phyloP scores from a whole-genome alignment of 192 early-diverging fungal species.

The Coemansia sp. region DNA sequence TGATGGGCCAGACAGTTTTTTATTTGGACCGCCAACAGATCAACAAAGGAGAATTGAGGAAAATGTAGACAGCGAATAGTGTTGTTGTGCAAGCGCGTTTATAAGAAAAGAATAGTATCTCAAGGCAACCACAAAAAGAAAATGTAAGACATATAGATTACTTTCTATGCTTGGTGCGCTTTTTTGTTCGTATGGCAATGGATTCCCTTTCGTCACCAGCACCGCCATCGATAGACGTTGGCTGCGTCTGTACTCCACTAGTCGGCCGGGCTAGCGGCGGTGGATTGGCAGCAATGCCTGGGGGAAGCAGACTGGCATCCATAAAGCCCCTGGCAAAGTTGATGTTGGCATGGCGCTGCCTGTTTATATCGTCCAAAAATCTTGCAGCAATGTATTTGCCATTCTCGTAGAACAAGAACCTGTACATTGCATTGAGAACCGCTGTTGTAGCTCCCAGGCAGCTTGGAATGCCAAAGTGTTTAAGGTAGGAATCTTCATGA shows the following conservation, averaged over 20 bases:
- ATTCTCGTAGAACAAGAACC: slow-evolving; percentile 1
- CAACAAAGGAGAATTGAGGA: too few relatives aligned
- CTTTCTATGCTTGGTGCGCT: background rate
- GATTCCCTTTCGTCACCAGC: background rate
- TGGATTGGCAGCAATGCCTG: background rate
- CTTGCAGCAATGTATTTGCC: background rate
- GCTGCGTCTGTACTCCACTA: background rate
- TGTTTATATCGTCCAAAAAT: background rate
- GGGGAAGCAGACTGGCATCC: background rate
- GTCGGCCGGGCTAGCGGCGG: background rate
- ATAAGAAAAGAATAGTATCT: too few relatives aligned
- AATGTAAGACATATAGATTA: too few relatives aligned
- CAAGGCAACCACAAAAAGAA: too few relatives aligned
- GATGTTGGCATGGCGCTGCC: background rate
- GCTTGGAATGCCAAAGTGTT: slow-evolving; percentile 5
- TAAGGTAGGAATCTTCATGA: background rate
- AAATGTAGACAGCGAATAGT: too few relatives aligned
- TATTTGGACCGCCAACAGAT: too few relatives aligned
- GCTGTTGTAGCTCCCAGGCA: background rate
- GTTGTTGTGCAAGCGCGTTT: too few relatives aligned
- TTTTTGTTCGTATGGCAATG: background rate
- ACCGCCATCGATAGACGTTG: background rate
- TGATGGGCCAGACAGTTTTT: too few relatives aligned
- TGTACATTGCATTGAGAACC: slow-evolving; percentile 6
- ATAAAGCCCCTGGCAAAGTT: background rate